These are phyloP conservation scores for Colletotrichum cuscutae DNA, from an alignment of 2,329 filamentous ascomycete genomes.

Conservation along the genomic window DNA sequence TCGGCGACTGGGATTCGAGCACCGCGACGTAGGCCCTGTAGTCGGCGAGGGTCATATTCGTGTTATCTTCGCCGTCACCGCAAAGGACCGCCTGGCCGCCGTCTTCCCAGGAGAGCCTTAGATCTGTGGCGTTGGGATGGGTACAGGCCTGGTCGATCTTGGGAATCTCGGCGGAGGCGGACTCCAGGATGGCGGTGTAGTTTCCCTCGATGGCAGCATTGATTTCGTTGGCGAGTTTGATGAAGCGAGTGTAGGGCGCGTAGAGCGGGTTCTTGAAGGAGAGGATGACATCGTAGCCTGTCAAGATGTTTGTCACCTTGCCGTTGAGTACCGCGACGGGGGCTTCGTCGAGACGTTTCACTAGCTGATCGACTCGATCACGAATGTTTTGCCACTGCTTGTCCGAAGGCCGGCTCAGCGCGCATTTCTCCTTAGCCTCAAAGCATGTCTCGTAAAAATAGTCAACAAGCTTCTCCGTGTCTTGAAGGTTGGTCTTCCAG, in stretches of 20 bases:
- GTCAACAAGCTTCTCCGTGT: constrained; percentile 48
- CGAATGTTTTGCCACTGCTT: constrained; percentile 41
- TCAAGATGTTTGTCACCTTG: constrained; percentile 42
- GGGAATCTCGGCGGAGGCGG: neutral
- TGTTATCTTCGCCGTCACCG: constrained; percentile 45
- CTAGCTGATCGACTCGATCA: constrained; percentile 45
- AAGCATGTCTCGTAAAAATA: constrained; percentile 50
- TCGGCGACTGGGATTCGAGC: constrained; percentile 41
- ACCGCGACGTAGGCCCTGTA: constrained; percentile 44
- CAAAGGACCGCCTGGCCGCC: constrained; percentile 44
- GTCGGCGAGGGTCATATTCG: constrained; percentile 36
- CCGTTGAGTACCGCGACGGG: constrained; percentile 40
- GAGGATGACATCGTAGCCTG: constrained; percentile 42
- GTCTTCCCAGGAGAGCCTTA: constrained; percentile 33
- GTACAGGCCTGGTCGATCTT: constrained; percentile 17
- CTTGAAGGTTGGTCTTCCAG: constrained; percentile 50
- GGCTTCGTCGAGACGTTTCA: constrained; percentile 41
- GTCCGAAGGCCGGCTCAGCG: constrained; percentile 43
- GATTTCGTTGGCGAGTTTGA: constrained; percentile 34
- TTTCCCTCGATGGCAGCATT: constrained; percentile 42
- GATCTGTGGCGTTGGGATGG: neutral
- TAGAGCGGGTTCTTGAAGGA: constrained; percentile 45
- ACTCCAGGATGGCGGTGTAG: constrained; percentile 34
- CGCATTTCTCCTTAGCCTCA: constrained; percentile 41
- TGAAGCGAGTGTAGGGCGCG: constrained; percentile 38